phyloP scores from a whole-genome alignment of 2,329 filamentous ascomycete genomes.

The Trichoderma sp. region DNA sequence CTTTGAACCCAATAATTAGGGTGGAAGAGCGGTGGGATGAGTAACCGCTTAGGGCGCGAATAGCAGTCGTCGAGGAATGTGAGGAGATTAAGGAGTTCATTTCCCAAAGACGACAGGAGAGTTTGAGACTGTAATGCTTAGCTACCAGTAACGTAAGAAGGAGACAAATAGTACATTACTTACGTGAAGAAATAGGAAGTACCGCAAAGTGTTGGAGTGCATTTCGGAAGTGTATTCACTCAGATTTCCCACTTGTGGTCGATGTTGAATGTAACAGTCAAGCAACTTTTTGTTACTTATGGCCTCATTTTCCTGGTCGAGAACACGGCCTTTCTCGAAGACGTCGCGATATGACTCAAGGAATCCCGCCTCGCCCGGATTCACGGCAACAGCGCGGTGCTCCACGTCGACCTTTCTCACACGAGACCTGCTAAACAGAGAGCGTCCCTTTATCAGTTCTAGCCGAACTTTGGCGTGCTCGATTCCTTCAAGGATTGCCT shows the following conservation, averaged over 20 bases:
- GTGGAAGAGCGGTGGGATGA: background rate
- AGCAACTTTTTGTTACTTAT: background rate
- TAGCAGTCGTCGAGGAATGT: background rate
- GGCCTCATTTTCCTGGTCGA: background rate
- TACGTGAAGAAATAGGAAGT: background rate
- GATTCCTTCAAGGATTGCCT: background rate
- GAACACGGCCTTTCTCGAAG: background rate
- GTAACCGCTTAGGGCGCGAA: background rate
- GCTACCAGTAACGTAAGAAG: background rate
- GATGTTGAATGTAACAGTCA: background rate
- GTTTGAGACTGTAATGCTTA: background rate
- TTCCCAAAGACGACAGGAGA: background rate
- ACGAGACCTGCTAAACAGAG: background rate
- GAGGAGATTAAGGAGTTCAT: background rate
- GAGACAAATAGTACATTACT: background rate
- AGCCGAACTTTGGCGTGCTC: background rate
- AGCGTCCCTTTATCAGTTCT: background rate
- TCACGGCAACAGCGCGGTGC: background rate
- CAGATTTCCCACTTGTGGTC: background rate
- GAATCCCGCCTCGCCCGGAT: background rate
- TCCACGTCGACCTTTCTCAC: background rate
- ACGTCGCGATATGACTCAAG: background rate
- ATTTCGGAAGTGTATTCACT: background rate
- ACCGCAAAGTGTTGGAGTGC: background rate
- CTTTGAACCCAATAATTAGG: background rate